Conservation (phyloP, 2,329 filamentous ascomycete genomes). For the Diaporthe ampelina region DNA sequence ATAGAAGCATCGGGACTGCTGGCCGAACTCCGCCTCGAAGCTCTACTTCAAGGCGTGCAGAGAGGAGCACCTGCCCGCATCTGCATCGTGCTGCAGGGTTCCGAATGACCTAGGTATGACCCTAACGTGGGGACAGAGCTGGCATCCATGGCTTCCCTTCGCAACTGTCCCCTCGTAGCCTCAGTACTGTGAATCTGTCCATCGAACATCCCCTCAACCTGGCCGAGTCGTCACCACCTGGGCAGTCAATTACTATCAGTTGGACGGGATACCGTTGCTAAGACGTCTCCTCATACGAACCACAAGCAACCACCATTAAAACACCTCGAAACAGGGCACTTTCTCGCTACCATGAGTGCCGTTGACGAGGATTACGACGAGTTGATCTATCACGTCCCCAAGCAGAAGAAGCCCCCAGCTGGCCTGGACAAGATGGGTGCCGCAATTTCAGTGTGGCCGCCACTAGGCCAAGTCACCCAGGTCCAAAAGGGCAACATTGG, state of each 20-base stretch:
- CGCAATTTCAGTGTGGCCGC: conserved; percentile 71
- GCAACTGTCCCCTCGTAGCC: conserved; percentile 15
- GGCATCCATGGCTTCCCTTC: neutral
- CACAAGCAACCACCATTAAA: neutral
- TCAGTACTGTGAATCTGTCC: neutral
- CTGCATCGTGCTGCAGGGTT: conserved; percentile 33
- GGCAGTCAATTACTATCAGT: neutral
- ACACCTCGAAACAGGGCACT: neutral
- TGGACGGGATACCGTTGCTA: neutral
- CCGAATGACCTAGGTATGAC: conserved; percentile 6
- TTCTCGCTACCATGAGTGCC: conserved; percentile 40
- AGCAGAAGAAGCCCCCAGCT: conserved; percentile 52
- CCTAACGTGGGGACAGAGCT: conserved; percentile 26
- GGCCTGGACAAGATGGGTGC: conserved; percentile 53
- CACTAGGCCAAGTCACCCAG: conserved; percentile 81
- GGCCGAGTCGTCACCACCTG: neutral
- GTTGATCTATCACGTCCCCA: conserved; percentile 55
- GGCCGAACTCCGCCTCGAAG: conserved; percentile 24
- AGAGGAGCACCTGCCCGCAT: conserved; percentile 31
- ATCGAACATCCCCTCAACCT: neutral
- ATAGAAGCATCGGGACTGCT: conserved; percentile 1
- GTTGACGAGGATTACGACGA: conserved; percentile 53
- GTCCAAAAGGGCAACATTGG: conserved; percentile 62
- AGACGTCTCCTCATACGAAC: neutral
- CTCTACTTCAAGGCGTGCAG: conserved; percentile 25